Percentiles rank a stretch among this genome's conserved stretches.
These are phyloP conservation scores for Stylonectria norvegica DNA, from an alignment of 2,329 filamentous ascomycete genomes.

Conservation along the genomic window DNA sequence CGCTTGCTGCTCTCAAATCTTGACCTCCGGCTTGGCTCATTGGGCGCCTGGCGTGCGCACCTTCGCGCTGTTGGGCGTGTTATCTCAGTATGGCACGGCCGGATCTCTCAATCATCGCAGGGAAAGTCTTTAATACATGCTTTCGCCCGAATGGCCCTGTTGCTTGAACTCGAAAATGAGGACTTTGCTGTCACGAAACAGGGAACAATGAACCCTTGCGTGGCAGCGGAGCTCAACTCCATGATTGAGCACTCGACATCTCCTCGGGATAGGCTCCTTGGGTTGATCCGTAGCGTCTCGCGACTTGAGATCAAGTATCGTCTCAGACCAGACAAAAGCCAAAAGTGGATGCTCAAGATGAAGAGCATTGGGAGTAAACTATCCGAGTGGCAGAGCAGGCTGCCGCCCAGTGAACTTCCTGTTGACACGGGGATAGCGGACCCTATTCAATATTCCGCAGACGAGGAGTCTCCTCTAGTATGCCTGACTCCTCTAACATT, in stretches of 20 bases:
- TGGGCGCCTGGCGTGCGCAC: constrained; percentile 1
- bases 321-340: not conserved
- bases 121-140: not conserved
- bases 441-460: not conserved
- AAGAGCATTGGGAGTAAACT: constrained; percentile 1
- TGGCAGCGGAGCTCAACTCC: not conserved
- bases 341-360: constrained; percentile 2
- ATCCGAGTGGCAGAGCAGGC: constrained; percentile 1
- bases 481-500: constrained; percentile 2
- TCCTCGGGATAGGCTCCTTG: constrained; percentile 2
- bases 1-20: constrained; percentile 2
- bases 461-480: not conserved
- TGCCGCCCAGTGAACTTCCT: constrained; percentile 1
- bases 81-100: not conserved
- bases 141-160: constrained; percentile 4
- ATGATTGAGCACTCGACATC: constrained; percentile 4
- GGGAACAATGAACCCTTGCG: constrained; percentile 3
- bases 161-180: constrained; percentile 3
- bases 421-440: constrained; percentile 3
- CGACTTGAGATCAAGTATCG: constrained; percentile 4
- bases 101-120: not conserved
- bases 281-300: constrained; percentile 1
- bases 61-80: constrained; percentile 1
- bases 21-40: not conserved
- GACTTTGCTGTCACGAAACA: constrained; percentile 2